Evolutionary conservation across 108 stramenopile species (phyloP), one percentile per base, ranked within the genome.

Genomic region (Fistulifera solaris): DNA sequence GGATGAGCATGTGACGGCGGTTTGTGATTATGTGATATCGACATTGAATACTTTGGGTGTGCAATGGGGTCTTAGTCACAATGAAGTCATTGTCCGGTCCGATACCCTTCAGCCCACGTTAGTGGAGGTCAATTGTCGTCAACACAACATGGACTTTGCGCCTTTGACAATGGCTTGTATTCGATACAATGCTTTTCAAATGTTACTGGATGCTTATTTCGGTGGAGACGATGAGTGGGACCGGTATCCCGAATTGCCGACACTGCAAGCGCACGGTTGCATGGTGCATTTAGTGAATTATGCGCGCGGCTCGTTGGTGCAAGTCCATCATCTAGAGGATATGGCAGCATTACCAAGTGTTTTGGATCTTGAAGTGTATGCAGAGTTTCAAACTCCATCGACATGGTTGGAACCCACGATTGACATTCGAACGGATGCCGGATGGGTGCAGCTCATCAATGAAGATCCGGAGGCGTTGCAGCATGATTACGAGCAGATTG

Each of bases 101-200:
- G 64, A 63, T 13, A 40, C 44, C 55, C 3, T 6, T 35, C 59
- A 71, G 15, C 78, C 73, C 14, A 62, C 80, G 10, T 74, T 92
- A 18, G 83, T 93, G 10, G 92, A 93, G 62, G 77, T 93, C 22
- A 93, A 93, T 67, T 80, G 80, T 38, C 72, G 92, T 31, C 87
- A 89, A 51, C 92, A 93, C 68, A 89, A 89, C 55, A 85, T 84
- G 54, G 79, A 93, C 31, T 89, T 89, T 58, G 56, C 66, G 11
- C 91, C 87, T 10, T 28, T 93, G 35, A 72, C 77, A 55, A 81
- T 80, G 70, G 74, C 76, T n/a, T 79, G 76, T 31, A 52, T 87
- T 23, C 87, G 91, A 4, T 87, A 87, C 72, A 87, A 89, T 74
- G 76, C 80, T 15, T 66, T 89, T 24, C 85, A 89, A 42, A 76